phyloP scores from a whole-genome alignment of 306 rosid genomes.

The Abrus pulchellus region DNA sequence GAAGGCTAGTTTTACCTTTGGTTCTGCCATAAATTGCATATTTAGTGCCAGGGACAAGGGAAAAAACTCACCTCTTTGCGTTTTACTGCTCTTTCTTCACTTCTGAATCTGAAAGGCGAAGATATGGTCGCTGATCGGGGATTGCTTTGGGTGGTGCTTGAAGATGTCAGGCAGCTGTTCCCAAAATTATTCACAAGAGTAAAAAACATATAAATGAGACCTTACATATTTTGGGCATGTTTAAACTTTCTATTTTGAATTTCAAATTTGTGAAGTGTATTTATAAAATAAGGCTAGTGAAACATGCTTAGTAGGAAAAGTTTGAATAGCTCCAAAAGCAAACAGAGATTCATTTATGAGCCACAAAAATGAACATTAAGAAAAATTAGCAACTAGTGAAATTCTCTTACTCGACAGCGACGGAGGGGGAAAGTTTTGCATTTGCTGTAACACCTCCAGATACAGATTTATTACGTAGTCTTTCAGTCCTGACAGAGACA shows the following conservation, averaged over 20 bases:
- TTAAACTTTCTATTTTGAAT: slow-evolving; percentile 8
- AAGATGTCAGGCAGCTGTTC: slow-evolving; percentile 62
- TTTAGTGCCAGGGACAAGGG: slow-evolving; percentile 21
- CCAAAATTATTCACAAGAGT: slow-evolving; percentile 16
- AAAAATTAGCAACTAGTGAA: slow-evolving; percentile 25
- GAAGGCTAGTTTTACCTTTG: slow-evolving; percentile 13
- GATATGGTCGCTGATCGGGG: slow-evolving; percentile 54
- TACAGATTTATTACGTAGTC: slow-evolving; percentile 49
- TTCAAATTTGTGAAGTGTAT: slow-evolving; percentile 16
- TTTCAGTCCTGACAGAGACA: slow-evolving; percentile 55
- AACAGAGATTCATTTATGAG: too few relatives aligned
- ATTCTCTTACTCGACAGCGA: slow-evolving; percentile 54
- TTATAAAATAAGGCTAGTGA: background rate
- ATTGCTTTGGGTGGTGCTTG: slow-evolving; percentile 57
- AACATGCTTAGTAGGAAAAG: slow-evolving; percentile 15
- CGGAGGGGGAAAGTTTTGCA: slow-evolving; percentile 46
- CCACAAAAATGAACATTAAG: slow-evolving; percentile 11
- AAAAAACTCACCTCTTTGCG: slow-evolving; percentile 81
- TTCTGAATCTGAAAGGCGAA: slow-evolving; percentile 78
- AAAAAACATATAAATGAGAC: slow-evolving; percentile 1
- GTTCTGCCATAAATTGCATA: slow-evolving; percentile 13
- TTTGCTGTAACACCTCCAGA: slow-evolving; percentile 51
- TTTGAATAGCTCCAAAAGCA: background rate
- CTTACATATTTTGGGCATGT: slow-evolving; percentile 7
- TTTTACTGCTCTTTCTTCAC: slow-evolving; percentile 92